Evolutionary conservation across 768 basidiomycete genomes (phyloP).

Genomic region (Xerocomellus amylosporus): DNA sequence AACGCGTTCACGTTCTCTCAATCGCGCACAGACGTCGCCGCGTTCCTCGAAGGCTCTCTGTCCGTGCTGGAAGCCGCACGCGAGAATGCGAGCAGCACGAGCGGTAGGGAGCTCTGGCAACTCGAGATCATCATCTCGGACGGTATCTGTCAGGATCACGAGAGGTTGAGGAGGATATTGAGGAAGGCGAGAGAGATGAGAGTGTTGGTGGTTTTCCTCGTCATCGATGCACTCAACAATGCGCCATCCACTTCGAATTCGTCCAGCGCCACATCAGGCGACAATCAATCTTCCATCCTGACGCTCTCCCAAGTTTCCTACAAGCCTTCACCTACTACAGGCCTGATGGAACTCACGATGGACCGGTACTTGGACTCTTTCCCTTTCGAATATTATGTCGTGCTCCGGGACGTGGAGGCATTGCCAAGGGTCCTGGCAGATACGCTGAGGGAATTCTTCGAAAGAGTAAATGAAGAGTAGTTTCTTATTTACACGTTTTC

Average conservation of each 20-base stretch:
- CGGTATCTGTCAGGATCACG: slow-evolving; percentile 97
- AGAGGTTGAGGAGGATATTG: slow-evolving; percentile 72
- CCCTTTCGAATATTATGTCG: slow-evolving; percentile 96
- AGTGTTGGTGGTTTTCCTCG: slow-evolving; percentile 94
- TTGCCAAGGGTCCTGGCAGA: slow-evolving; percentile 86
- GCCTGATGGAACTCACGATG: slow-evolving; percentile 82
- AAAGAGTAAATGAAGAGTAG: slow-evolving; percentile 69
- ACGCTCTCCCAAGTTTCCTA: slow-evolving; percentile 92
- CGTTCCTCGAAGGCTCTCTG: slow-evolving; percentile 78
- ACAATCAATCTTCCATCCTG: slow-evolving; percentile 73
- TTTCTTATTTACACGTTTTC: background rate
- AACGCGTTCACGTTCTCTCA: slow-evolving; percentile 88
- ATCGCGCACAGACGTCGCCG: slow-evolving; percentile 80
- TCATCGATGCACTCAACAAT: slow-evolving; percentile 83
- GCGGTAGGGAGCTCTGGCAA: slow-evolving; percentile 89
- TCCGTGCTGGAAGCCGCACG: slow-evolving; percentile 72
- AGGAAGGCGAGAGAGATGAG: slow-evolving; percentile 85
- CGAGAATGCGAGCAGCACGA: slow-evolving; percentile 55
- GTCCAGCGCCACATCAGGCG: slow-evolving; percentile 9
- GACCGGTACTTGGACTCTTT: slow-evolving; percentile 92
- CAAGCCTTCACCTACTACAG: slow-evolving; percentile 46
- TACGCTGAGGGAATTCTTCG: slow-evolving; percentile 91
- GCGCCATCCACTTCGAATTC: slow-evolving; percentile 25
- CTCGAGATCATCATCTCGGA: slow-evolving; percentile 98
- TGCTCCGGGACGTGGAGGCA: slow-evolving; percentile 87